Percentiles rank a stretch among this genome's conserved stretches.
These are phyloP conservation scores for Pulveroboletus frians DNA, from an alignment of 768 basidiomycete species.

Conservation along the genomic window DNA sequence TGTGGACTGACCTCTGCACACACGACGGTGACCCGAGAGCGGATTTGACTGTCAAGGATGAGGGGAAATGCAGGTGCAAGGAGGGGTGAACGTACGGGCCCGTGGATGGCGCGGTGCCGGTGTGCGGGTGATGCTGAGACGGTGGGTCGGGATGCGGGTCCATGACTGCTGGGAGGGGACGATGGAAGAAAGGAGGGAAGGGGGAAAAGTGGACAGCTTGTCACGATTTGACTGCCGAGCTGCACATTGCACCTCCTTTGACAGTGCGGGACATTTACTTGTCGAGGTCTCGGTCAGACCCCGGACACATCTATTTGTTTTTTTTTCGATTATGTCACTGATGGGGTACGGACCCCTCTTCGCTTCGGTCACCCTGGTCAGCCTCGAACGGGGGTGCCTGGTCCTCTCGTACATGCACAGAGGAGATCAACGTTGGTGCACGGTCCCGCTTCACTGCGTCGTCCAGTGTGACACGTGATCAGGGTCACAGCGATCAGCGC, in stretches of 20 bases:
- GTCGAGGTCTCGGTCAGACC: slow-evolving; percentile 22
- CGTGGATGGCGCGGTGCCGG: slow-evolving; percentile 16
- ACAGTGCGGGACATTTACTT: slow-evolving; percentile 7
- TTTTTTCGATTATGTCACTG: slow-evolving; percentile 10
- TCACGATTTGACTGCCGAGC: slow-evolving; percentile 11
- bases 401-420: slow-evolving; percentile 4
- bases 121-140: slow-evolving; percentile 16
- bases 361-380: neutral
- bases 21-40: slow-evolving; percentile 74
- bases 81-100: slow-evolving; percentile 29
- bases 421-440: slow-evolving; percentile 12
- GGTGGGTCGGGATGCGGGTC: slow-evolving; percentile 16
- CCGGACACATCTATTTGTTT: slow-evolving; percentile 4
- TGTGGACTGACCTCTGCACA: slow-evolving; percentile 64
- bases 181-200: neutral
- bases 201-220: neutral
- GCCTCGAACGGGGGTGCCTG: slow-evolving; percentile 10
- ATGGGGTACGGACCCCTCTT: neutral
- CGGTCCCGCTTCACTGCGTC: slow-evolving; percentile 6
- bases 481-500: neutral
- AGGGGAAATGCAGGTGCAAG: slow-evolving; percentile 1
- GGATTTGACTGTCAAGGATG: slow-evolving; percentile 47
- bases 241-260: slow-evolving; percentile 18
- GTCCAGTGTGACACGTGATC: neutral
- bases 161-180: slow-evolving; percentile 12